A percentile compares a stretch with the other conserved stretches of the same genome.
Conservation (phyloP, 2,329 filamentous ascomycete species). For the Zasmidium cellare region DNA sequence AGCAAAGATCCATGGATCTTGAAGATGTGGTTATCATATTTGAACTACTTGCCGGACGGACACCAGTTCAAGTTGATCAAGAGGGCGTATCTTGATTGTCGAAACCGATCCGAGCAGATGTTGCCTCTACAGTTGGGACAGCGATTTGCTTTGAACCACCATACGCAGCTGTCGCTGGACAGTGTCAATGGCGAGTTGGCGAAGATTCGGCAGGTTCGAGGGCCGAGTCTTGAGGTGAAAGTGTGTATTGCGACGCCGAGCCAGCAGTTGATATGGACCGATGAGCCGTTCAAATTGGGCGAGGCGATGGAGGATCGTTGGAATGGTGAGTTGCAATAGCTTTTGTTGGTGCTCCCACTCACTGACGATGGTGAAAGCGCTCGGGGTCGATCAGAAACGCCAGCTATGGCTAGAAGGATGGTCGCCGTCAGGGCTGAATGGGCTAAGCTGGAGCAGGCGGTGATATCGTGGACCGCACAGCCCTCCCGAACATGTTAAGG, state of each 20-base stretch:
- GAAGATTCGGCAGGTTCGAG: not conserved
- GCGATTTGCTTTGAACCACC: not conserved
- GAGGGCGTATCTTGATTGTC: not conserved
- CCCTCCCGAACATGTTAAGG: no score
- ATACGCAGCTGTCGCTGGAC: not conserved
- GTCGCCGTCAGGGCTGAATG: not conserved
- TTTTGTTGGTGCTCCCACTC: no score
- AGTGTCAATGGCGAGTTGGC: not conserved
- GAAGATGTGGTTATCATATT: not conserved
- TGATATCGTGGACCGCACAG: not conserved
- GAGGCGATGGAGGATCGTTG: not conserved
- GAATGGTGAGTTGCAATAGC: not conserved
- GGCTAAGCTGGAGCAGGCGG: not conserved
- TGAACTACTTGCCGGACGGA: not conserved
- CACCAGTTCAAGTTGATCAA: not conserved
- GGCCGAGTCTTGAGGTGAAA: not conserved
- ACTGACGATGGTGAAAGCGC: not conserved
- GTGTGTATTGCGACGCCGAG: not conserved
- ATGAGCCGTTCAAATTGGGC: not conserved
- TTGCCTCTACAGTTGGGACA: not conserved
- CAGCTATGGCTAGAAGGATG: not conserved
- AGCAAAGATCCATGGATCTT: constrained; percentile 3
- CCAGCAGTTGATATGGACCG: constrained; percentile 1
- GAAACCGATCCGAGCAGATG: constrained; percentile 1
- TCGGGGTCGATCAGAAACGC: not conserved